Evolutionary conservation across 129 eudicot species (phyloP).

Genomic region (Tagetes patula): DNA sequence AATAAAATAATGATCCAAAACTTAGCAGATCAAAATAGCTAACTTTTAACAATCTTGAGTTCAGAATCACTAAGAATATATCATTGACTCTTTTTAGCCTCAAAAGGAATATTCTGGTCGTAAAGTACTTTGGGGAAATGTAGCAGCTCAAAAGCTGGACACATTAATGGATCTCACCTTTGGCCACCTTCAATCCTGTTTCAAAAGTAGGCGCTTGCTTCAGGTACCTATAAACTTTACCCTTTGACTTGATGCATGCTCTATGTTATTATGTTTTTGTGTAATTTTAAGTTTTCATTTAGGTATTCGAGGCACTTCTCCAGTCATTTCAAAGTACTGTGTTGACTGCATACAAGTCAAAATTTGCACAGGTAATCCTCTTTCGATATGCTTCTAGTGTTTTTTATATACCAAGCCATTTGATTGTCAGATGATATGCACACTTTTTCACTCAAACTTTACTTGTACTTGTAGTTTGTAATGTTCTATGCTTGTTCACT

Average conservation of each 20-base stretch:
- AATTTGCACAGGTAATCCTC: conserved; percentile 78
- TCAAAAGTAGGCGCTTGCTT: conserved; percentile 52
- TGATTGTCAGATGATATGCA: conserved; percentile 9
- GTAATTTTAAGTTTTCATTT: conserved; percentile 14
- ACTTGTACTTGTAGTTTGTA: conserved; percentile 67
- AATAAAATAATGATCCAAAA: not conserved
- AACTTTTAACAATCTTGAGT: conserved; percentile 4
- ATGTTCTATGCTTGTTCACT: conserved; percentile 91
- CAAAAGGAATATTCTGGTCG: conserved; percentile 46
- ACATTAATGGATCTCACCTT: conserved; percentile 68
- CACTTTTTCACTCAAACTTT: conserved; percentile 4
- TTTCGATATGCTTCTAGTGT: not conserved
- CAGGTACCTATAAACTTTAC: conserved; percentile 43
- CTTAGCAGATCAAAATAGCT: not conserved
- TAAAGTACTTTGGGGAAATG: conserved; percentile 54
- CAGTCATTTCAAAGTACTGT: conserved; percentile 83
- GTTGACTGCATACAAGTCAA: conserved; percentile 77
- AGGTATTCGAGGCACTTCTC: conserved; percentile 85
- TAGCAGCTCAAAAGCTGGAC: conserved; percentile 69
- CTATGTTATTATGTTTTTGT: not conserved
- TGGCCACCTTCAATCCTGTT: conserved; percentile 64
- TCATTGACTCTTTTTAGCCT: conserved; percentile 41
- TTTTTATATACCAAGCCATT: not conserved
- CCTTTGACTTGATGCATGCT: conserved; percentile 4
- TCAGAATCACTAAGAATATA: not conserved